Evolutionary conservation across 2,329 filamentous ascomycete genomes (phyloP).

Genomic region (Fusarium newnesense): DNA sequence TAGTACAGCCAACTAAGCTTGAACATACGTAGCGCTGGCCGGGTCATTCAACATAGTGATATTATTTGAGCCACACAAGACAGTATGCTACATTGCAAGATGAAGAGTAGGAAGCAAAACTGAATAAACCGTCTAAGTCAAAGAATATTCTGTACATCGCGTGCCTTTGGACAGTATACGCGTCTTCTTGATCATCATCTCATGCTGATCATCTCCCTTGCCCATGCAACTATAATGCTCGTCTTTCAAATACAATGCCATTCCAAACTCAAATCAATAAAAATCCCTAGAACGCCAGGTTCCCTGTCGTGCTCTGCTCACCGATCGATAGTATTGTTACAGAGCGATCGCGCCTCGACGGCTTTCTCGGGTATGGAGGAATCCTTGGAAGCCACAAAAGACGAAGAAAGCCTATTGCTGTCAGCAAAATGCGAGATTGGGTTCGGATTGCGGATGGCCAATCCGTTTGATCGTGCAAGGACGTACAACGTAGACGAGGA

Average conservation of each 20-base stretch:
- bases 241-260: slow-evolving; percentile 41
- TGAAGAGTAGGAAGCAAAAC: slow-evolving; percentile 11
- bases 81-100: not conserved
- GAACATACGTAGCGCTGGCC: not conserved
- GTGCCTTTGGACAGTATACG: slow-evolving; percentile 12
- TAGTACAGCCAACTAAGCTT: not conserved
- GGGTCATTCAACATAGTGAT: not conserved
- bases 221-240: slow-evolving; percentile 15
- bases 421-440: slow-evolving; percentile 2
- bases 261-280: slow-evolving; percentile 42
- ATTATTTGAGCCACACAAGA: not conserved
- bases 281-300: slow-evolving; percentile 44
- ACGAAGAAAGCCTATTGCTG: slow-evolving; percentile 79
- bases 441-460: not conserved
- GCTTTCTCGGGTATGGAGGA: slow-evolving; percentile 85
- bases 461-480: not conserved
- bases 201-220: slow-evolving; percentile 3
- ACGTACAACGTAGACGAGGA: slow-evolving; percentile 88
- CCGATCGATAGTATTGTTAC: slow-evolving; percentile 46
- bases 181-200: slow-evolving; percentile 28
- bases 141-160: slow-evolving; percentile 38
- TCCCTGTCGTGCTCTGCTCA: slow-evolving; percentile 39
- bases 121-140: slow-evolving; percentile 37
- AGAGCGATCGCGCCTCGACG: slow-evolving; percentile 86
- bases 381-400: slow-evolving; percentile 90